Conservation (phyloP, 805 yeast genomes). For the Wickerhamiella brachini region DNA sequence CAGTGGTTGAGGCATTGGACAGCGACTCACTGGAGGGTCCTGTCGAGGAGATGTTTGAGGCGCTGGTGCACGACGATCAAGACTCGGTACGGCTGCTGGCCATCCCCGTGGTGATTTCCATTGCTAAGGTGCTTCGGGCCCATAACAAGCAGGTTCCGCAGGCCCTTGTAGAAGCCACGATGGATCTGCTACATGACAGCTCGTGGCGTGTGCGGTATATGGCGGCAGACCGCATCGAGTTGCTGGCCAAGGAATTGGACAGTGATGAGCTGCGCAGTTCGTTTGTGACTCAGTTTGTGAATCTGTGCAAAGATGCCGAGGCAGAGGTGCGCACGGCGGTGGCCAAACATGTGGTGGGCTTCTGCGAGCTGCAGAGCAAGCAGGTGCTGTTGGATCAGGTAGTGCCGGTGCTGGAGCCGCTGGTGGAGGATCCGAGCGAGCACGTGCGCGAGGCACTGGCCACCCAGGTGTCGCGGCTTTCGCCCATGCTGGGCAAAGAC, state of each 20-base stretch:
- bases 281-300: constrained; percentile 56
- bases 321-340: constrained; percentile 94
- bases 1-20: constrained; percentile 43
- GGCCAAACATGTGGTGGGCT: constrained; percentile 72
- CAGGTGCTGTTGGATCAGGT: constrained; percentile 51
- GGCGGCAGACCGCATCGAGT: constrained; percentile 88
- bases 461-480: constrained; percentile 69
- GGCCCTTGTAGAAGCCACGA: constrained; percentile 32
- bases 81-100: constrained; percentile 88
- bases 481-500: constrained; percentile 75
- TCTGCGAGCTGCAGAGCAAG: constrained; percentile 21
- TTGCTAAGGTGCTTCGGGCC: constrained; percentile 31
- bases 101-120: constrained; percentile 76
- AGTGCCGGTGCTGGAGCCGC: constrained; percentile 67
- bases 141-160: constrained; percentile 14
- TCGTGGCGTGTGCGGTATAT: constrained; percentile 98
- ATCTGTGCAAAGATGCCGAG: constrained; percentile 79
- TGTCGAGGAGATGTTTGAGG: constrained; percentile 69
- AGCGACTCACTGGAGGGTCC: constrained; percentile 32
- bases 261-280: constrained; percentile 39
- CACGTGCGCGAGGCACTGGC: constrained; percentile 89
- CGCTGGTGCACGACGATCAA: constrained; percentile 70
- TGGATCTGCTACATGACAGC: constrained; percentile 67
- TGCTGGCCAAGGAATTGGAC: constrained; percentile 52
- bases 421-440: constrained; percentile 85